A percentile compares a stretch with the other conserved stretches of the same genome.
These are phyloP conservation scores for Lipomyces yamadae DNA, from an alignment of 805 yeast species.

Conservation along the genomic window DNA sequence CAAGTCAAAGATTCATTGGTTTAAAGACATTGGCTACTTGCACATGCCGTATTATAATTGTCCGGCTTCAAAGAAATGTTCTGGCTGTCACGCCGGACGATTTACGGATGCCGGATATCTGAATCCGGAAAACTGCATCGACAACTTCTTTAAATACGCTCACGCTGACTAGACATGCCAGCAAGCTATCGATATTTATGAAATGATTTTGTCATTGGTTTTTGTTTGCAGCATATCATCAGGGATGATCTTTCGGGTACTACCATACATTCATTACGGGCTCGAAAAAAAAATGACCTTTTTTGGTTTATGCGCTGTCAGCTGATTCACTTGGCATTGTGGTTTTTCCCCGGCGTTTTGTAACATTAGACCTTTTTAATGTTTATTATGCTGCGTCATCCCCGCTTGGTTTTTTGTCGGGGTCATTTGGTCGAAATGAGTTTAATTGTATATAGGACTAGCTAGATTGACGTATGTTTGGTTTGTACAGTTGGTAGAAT, in stretches of 20 bases:
- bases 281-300: too few species aligned
- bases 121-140: slow-evolving; percentile 73
- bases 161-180: slow-evolving; percentile 24
- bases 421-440: too few species aligned
- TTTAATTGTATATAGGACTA: too few species aligned
- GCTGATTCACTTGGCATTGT: too few species aligned
- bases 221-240: not conserved
- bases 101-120: slow-evolving; percentile 60
- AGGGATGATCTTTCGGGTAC: not conserved
- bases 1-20: slow-evolving; percentile 74
- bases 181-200: slow-evolving; percentile 4
- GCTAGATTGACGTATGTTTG: too few species aligned
- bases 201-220: not conserved
- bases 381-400: too few species aligned
- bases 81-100: slow-evolving; percentile 58
- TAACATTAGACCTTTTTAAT: too few species aligned
- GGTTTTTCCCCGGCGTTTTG: too few species aligned
- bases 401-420: too few species aligned
- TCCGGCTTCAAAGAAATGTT: slow-evolving; percentile 62
- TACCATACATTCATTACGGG: not conserved
- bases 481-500: too few species aligned
- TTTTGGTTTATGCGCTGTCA: too few species aligned
- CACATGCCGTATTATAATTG: slow-evolving; percentile 80
- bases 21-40: slow-evolving; percentile 78
- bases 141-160: slow-evolving; percentile 62